phyloP scores from a whole-genome alignment of 768 basidiomycete species.

The Suillus luteus region DNA sequence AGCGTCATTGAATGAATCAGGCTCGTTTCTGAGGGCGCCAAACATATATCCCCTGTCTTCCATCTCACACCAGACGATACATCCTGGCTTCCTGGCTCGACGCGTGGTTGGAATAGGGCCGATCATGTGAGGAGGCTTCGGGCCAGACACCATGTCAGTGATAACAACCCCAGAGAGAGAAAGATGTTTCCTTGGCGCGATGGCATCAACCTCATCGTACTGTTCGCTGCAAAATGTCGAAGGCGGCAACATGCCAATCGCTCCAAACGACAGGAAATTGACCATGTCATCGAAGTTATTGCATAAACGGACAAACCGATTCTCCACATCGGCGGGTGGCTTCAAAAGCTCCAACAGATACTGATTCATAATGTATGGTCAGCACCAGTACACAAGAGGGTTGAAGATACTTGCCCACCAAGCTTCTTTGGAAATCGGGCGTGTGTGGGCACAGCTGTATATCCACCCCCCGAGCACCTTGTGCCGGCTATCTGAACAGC shows the following conservation, averaged over 20 bases:
- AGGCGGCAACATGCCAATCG: conserved; percentile 21
- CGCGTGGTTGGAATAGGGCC: conserved; percentile 12
- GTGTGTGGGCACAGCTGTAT: conserved; percentile 25
- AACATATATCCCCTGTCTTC: conserved; percentile 32
- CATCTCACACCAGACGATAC: conserved; percentile 27
- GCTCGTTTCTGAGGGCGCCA: conserved; percentile 33
- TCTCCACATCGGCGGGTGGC: conserved; percentile 27
- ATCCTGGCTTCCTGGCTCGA: conserved; percentile 17
- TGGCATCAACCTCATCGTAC: neutral
- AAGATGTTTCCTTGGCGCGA: conserved; percentile 21
- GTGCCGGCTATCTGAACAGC: conserved; percentile 19
- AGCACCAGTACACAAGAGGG: neutral
- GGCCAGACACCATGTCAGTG: conserved; percentile 21
- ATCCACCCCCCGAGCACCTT: conserved; percentile 35
- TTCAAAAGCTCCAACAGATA: conserved; percentile 10
- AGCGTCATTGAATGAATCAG: conserved; percentile 25
- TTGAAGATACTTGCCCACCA: conserved; percentile 33
- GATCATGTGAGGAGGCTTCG: neutral
- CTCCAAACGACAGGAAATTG: conserved; percentile 31
- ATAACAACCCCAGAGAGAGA: conserved; percentile 24
- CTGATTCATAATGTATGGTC: conserved; percentile 4
- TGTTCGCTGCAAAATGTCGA: conserved; percentile 22
- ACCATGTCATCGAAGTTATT: conserved; percentile 33
- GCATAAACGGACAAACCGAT: conserved; percentile 34
- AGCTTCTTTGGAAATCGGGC: conserved; percentile 29